Evolutionary conservation across 2,329 filamentous ascomycete species (phyloP).

Genomic region (Phialophora tarda): DNA sequence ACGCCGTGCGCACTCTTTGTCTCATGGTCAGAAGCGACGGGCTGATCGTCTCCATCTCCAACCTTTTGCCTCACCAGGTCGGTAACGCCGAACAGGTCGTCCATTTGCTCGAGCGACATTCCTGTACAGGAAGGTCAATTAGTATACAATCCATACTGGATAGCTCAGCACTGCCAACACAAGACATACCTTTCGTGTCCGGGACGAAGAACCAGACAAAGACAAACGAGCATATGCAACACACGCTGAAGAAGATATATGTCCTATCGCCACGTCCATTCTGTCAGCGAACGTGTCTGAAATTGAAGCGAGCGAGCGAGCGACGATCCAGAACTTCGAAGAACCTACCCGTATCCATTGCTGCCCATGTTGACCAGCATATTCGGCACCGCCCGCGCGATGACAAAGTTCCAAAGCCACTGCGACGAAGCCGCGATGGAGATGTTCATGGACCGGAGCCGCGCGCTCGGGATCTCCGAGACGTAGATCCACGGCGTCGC

Average conservation of each 20-base stretch:
- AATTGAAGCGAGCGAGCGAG: too few species aligned
- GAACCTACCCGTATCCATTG: conserved; percentile 17
- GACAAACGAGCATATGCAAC: conserved; percentile 8
- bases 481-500: conserved; percentile 76
- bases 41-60: conserved; percentile 1
- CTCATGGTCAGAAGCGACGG: background rate
- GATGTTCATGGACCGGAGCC: conserved; percentile 70
- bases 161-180: conserved; percentile 25
- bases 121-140: conserved; percentile 1
- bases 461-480: conserved; percentile 70
- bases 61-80: conserved; percentile 11
- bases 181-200: conserved; percentile 67
- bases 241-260: conserved; percentile 69
- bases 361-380: conserved; percentile 58
- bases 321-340: too few species aligned
- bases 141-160: too few species aligned
- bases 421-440: conserved; percentile 70
- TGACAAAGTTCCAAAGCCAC: conserved; percentile 76
- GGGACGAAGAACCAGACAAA: conserved; percentile 70
- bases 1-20: background rate
- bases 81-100: conserved; percentile 66
- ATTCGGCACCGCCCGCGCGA: conserved; percentile 56
- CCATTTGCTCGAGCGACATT: conserved; percentile 64
- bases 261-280: conserved; percentile 57
- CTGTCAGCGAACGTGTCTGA: too few species aligned